These are phyloP conservation scores for Kalanchoe fedtschenkoi DNA, from an alignment of 164 flowering plant species.

Conservation along the genomic window DNA sequence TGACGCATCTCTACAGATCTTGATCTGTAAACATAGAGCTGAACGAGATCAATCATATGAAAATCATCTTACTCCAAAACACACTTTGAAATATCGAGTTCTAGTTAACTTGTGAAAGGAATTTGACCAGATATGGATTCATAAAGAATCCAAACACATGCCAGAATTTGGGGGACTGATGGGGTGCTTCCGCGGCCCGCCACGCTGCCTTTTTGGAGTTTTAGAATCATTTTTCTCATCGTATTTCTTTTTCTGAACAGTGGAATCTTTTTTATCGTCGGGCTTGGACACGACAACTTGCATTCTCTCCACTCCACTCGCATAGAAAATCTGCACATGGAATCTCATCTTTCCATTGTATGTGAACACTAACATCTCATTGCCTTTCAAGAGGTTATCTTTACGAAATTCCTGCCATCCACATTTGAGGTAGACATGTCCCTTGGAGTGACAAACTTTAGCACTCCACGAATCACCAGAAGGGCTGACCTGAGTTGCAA, in stretches of 20 bases:
- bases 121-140: too few species aligned
- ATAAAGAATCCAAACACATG: too few species aligned
- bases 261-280: neutral
- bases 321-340: constrained; percentile 1
- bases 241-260: too few species aligned
- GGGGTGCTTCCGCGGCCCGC: too few species aligned
- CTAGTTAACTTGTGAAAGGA: too few species aligned
- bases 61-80: neutral
- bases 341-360: neutral
- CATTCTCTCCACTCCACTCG: neutral
- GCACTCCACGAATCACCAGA: constrained; percentile 1
- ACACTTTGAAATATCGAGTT: too few species aligned
- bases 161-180: too few species aligned
- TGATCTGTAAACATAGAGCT: neutral
- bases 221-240: neutral
- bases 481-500: neutral
- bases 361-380: constrained; percentile 8
- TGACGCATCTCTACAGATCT: too few species aligned
- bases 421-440: neutral
- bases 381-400: constrained; percentile 4
- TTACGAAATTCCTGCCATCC: constrained; percentile 4
- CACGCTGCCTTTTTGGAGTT: too few species aligned
- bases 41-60: neutral
- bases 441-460: neutral
- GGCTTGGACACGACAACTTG: neutral